Evolutionary conservation across 2,329 filamentous ascomycete genomes (phyloP), one percentile per base, ranked within the genome.

Genomic region (Verticillium longisporum): DNA sequence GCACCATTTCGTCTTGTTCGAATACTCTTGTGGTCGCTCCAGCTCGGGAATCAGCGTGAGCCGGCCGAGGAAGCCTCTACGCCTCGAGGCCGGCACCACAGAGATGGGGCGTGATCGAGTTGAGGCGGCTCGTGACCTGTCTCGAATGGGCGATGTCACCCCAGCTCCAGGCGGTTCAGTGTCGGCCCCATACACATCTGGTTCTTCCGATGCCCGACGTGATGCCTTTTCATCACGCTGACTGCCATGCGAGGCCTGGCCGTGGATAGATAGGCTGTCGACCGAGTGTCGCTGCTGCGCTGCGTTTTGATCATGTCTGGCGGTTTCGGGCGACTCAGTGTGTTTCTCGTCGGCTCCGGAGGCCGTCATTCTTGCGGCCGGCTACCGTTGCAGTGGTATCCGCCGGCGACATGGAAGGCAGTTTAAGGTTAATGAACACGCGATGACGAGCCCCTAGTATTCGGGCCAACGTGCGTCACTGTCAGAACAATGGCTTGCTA

Each of bases 21-120:
- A 77, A 70, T 97, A 96, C 58, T 91, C 83, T 62, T 88, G 86
- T 0, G 92, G 89, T 36, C 88, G 80, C 55, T 90, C 86, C 14
- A 96, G 86, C 75, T 97, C 93, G 1, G 92, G 88, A 15, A 96
- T 79, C 36, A 96, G 63, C 1, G 89, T 79, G 13, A 96, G 78
- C 41, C 82, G 82, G 1, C 86, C 87, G 56, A 97, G 80, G 1
- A 96, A 77, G 0, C 93, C 93, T 68, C 92, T 81, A 57, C 91
- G 83, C 61, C 76, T 67, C 0, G 73, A 69, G 36, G 78, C 73
- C 33, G 82, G 77, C 14, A 85, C 70, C 55, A 82, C 65, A 37
- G 68, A 62, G 57, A 71, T 64, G 4, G 73, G 61, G n/a, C 72
- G 71, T 6, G 79, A 78, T 37, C 73, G 71, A 7, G 70, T 66